Evolutionary conservation across 257 asterid genomes (phyloP).

Genomic region (Ilex aquifolium): DNA sequence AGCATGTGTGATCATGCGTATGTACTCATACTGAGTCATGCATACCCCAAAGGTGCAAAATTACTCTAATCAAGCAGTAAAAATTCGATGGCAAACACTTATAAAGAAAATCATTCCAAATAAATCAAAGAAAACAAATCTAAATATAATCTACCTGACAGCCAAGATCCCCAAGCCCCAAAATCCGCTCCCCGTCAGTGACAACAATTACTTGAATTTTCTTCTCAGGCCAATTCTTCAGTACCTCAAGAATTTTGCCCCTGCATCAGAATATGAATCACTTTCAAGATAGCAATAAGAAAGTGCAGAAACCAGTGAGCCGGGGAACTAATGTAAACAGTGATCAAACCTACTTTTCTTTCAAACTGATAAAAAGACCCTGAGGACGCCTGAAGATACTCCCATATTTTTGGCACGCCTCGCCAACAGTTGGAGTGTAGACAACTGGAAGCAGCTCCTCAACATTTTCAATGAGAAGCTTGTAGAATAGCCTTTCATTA

Average conservation of each 20-base stretch:
- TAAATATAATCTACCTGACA: conserved; percentile 59
- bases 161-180: conserved; percentile 99
- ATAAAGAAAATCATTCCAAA: background rate
- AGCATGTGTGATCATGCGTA: too few relatives aligned
- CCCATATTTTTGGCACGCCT: conserved; percentile 99
- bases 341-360: conserved; percentile 59
- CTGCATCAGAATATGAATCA: conserved; percentile 36
- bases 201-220: conserved; percentile 95
- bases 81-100: background rate
- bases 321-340: background rate
- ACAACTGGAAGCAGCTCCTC: conserved; percentile 98
- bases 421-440: conserved; percentile 99
- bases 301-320: conserved; percentile 7
- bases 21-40: too few relatives aligned
- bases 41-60: background rate
- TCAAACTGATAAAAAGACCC: conserved; percentile 96
- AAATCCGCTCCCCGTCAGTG: conserved; percentile 94
- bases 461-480: conserved; percentile 89
- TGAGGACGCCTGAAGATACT: conserved; percentile 94
- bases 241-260: conserved; percentile 88
- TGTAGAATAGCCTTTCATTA: conserved; percentile 85
- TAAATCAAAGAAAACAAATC: background rate
- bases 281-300: conserved; percentile 6
- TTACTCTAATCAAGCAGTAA: background rate
- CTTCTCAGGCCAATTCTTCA: conserved; percentile 97